Conservation (phyloP, 2,329 filamentous ascomycete species). For the Ophiostoma montium region DNA sequence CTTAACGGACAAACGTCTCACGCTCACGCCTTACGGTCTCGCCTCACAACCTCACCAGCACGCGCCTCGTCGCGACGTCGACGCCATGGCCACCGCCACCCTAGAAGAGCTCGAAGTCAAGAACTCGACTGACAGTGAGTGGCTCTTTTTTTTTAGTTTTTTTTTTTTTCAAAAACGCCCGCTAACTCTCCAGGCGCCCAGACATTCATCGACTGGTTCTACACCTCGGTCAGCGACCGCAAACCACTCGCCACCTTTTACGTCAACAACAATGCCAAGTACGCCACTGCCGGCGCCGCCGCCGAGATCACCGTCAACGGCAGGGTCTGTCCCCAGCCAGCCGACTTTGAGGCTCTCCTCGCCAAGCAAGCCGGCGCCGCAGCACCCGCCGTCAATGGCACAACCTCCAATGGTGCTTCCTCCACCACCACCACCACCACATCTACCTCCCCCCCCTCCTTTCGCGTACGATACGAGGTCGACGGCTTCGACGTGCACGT, state of each 20-base stretch:
- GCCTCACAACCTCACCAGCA: not conserved
- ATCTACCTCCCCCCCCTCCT: not conserved
- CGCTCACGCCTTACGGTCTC: not conserved
- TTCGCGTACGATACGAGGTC: slow-evolving; percentile 49
- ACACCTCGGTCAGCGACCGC: slow-evolving; percentile 53
- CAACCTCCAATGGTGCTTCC: slow-evolving; percentile 3
- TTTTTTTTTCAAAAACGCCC: not conserved
- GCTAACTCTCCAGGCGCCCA: slow-evolving; percentile 42
- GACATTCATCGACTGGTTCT: slow-evolving; percentile 60
- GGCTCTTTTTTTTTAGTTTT: not conserved
- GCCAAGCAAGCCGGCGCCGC: slow-evolving; percentile 39
- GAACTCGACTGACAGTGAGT: slow-evolving; percentile 31
- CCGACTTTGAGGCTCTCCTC: slow-evolving; percentile 54
- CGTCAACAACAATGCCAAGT: slow-evolving; percentile 40
- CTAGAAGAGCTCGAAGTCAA: slow-evolving; percentile 28
- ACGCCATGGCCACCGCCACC: slow-evolving; percentile 8
- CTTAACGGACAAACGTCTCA: too few relatives aligned
- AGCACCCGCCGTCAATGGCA: not conserved
- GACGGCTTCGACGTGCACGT: slow-evolving; percentile 67
- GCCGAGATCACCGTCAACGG: slow-evolving; percentile 74
- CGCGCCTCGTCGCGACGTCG: not conserved
- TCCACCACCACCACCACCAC: not conserved
- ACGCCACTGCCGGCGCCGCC: slow-evolving; percentile 33
- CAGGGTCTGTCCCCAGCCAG: slow-evolving; percentile 44
- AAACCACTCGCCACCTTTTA: slow-evolving; percentile 55